Percentiles rank a stretch among this genome's conserved stretches.
These are phyloP conservation scores for Yarrowia sp. DNA, from an alignment of 805 yeast genomes.

Conservation along the genomic window DNA sequence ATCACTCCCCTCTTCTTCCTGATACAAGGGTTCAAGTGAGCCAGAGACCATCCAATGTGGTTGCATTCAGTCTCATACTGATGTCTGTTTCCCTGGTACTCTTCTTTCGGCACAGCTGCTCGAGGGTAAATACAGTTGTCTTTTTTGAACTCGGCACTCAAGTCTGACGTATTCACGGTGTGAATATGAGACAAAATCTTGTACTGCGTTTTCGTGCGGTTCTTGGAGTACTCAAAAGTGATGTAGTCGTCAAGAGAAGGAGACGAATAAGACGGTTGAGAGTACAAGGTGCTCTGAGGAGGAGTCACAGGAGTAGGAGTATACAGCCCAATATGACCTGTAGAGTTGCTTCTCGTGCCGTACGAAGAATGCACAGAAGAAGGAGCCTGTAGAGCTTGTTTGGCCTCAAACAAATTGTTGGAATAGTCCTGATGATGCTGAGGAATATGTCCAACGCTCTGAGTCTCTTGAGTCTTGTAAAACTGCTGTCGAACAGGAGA, in stretches of 20 bases:
- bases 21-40: constrained; percentile 46
- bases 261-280: neutral
- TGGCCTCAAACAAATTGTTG: neutral
- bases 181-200: constrained; percentile 41
- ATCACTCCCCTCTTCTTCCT: constrained; percentile 47
- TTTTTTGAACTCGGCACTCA: constrained; percentile 40
- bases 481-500: neutral
- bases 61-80: constrained; percentile 50
- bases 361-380: neutral
- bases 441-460: neutral
- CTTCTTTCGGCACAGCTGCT: constrained; percentile 46
- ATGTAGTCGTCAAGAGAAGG: constrained; percentile 29
- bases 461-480: neutral
- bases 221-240: constrained; percentile 39
- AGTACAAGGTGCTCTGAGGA: neutral
- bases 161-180: constrained; percentile 31
- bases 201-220: constrained; percentile 36
- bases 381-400: neutral
- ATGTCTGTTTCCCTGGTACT: constrained; percentile 48
- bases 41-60: constrained; percentile 50
- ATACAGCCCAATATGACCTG: neutral
- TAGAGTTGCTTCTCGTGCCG: neutral
- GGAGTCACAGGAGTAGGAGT: neutral
- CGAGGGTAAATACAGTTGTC: constrained; percentile 50
- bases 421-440: neutral